Evolutionary conservation across 305 asterid species (phyloP).

Genomic region (Solanum hybrid): DNA sequence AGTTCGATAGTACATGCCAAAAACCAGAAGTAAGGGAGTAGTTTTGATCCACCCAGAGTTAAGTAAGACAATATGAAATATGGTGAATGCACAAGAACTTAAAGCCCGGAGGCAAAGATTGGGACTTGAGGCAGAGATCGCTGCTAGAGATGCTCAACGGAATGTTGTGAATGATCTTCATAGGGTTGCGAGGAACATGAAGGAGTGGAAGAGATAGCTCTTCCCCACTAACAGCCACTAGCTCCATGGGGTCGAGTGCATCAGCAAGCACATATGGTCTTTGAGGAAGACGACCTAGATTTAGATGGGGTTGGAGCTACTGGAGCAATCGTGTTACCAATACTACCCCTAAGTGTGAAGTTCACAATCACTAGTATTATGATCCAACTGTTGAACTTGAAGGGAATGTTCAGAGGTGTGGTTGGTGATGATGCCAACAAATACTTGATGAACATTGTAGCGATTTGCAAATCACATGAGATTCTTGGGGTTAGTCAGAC

Average conservation of each 20-base stretch:
- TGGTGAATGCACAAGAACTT: not conserved
- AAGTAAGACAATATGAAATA: not conserved
- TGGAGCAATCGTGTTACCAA: not conserved
- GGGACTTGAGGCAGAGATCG: not conserved
- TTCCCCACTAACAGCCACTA: not conserved
- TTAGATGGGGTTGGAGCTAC: not conserved
- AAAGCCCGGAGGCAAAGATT: not conserved
- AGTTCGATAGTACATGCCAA: not conserved
- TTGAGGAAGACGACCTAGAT: not conserved
- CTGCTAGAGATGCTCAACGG: not conserved
- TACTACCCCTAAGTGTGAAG: not conserved
- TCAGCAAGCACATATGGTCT: not conserved
- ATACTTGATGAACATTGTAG: not conserved
- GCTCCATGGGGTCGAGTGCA: not conserved
- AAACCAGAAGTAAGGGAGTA: not conserved
- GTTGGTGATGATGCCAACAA: not conserved
- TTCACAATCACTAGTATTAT: not conserved
- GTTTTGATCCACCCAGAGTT: not conserved
- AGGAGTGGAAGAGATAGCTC: not conserved
- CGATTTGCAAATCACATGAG: not conserved
- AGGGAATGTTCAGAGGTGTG: not conserved
- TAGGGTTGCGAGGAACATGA: not conserved
- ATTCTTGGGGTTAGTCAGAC: not conserved
- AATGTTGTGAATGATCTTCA: not conserved
- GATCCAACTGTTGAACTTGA: not conserved